Evolutionary conservation across 768 basidiomycete genomes (phyloP), one percentile per base, ranked within the genome.

Genomic region (Tulasnella sp.): DNA sequence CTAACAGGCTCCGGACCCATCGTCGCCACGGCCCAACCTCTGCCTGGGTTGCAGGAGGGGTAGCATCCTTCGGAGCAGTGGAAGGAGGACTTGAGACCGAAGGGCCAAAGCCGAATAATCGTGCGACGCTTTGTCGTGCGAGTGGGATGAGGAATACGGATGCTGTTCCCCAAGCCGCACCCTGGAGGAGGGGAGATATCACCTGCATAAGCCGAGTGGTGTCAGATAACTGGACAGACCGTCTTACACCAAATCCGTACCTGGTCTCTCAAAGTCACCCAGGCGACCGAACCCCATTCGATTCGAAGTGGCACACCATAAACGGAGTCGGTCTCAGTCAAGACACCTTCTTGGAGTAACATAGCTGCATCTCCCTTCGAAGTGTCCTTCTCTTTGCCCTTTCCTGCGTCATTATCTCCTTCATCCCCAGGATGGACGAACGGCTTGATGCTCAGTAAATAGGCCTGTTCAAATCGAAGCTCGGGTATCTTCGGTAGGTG

Each of bases 401-500:
- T 75, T 14, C 75, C 76, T 8, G 81, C 81, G 22, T 81, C 31
- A 3, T 60, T 20, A 11, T 48, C 41, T 46, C 79, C 41, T 3
- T 69, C 79, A 5, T 72, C 73, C 18, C 79, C 54, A 2, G 42
- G 41, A 22, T 77, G 74, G 50, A 84, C 77, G 79, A 83, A 84
- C 6, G 83, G 83, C 40, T 75, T 76, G 75, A 84, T 81, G n/a
- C 82, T 82, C 2, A 77, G 41, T 24, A 84, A 77, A 60, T 83
- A 82, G 8, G 82, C 77, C 50, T 84, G 83, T 64, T 84, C 83
- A 74, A 81, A 83, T 16, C 83, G 80, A n/a, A 84, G 76, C 58
- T 84, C 83, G 22, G 83, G 83, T 34, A 84, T 80, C 22, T 81
- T 79, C n/a, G 83, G 82, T 9, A 82, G 75, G 72, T 76, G 69